Percentiles rank a stretch among this genome's conserved stretches.
phyloP scores from a whole-genome alignment of 2,329 filamentous ascomycete species.

The Exophiala oligosperma region DNA sequence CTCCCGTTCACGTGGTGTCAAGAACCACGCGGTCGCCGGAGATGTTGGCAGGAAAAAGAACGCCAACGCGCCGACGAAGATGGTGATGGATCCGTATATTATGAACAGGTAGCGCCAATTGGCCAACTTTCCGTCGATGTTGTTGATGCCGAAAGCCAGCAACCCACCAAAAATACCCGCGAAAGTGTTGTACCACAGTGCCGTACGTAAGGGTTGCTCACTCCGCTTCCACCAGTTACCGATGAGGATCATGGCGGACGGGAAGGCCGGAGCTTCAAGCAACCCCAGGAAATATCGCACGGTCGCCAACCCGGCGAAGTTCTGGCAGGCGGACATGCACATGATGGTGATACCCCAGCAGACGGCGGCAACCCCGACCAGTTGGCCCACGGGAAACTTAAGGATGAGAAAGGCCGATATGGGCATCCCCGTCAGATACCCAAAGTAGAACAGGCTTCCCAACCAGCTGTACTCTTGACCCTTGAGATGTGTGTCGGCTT shows the following conservation, averaged over 20 bases:
- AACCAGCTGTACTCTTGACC: conserved; percentile 50
- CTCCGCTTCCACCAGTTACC: conserved; percentile 14
- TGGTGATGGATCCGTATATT: conserved; percentile 3
- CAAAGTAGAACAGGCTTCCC: conserved; percentile 48
- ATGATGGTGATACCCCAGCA: conserved; percentile 1
- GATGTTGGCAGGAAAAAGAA: conserved; percentile 5
- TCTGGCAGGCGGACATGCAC: conserved; percentile 1
- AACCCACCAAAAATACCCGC: conserved; percentile 4
- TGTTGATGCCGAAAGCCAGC: conserved; percentile 4
- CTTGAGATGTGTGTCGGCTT: conserved; percentile 34
- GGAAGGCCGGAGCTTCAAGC: conserved; percentile 28
- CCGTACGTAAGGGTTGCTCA: conserved; percentile 5
- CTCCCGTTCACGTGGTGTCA: background rate
- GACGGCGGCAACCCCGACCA: conserved; percentile 39
- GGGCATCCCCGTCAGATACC: conserved; percentile 52
- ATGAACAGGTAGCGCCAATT: conserved; percentile 8
- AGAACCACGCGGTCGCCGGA: conserved; percentile 1
- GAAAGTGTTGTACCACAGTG: conserved; percentile 6
- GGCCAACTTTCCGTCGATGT: conserved; percentile 1
- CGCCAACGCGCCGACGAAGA: background rate
- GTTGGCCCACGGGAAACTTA: conserved; percentile 49
- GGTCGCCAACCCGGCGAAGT: conserved; percentile 5
- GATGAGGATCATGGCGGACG: conserved; percentile 35
- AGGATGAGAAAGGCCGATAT: conserved; percentile 52
- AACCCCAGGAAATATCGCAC: conserved; percentile 5